phyloP scores from a whole-genome alignment of 495 filamentous ascomycete species.

The Bacidia rubella region DNA sequence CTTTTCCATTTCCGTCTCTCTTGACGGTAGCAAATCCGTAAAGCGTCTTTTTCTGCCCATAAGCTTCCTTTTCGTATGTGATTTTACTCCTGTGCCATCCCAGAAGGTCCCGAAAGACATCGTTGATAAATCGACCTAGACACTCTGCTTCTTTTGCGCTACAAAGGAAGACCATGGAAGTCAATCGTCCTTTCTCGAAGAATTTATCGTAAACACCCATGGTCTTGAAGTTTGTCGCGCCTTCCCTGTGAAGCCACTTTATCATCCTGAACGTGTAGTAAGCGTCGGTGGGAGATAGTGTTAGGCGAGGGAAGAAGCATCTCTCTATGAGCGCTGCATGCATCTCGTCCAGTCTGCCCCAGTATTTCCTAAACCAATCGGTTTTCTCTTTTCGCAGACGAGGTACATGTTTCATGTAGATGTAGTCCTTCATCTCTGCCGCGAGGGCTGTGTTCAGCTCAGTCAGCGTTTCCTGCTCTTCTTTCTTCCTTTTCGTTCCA shows the following conservation, averaged over 20 bases:
- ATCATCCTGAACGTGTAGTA: constrained; percentile 77
- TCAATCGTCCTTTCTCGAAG: constrained; percentile 66
- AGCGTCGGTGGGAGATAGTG: constrained; percentile 73
- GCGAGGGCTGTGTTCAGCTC: constrained; percentile 48
- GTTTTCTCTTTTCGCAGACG: constrained; percentile 61
- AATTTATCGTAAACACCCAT: constrained; percentile 71
- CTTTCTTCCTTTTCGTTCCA: constrained; percentile 43
- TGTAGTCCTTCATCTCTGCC: constrained; percentile 55
- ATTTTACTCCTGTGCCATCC: constrained; percentile 69
- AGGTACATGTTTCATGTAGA: constrained; percentile 49
- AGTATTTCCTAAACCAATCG: constrained; percentile 56
- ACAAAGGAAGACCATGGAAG: constrained; percentile 71
- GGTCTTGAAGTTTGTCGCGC: constrained; percentile 75
- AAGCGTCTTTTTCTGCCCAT: constrained; percentile 45
- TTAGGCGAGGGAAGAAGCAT: constrained; percentile 76
- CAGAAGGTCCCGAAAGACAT: constrained; percentile 61
- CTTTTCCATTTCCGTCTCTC: constrained; percentile 46
- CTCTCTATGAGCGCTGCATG: constrained; percentile 70
- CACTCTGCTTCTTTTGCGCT: constrained; percentile 84
- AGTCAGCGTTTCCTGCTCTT: constrained; percentile 44
- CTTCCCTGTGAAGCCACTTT: constrained; percentile 67
- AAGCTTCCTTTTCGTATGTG: constrained; percentile 69
- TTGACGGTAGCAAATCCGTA: constrained; percentile 48
- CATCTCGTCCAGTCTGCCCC: constrained; percentile 49
- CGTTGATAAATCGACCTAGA: constrained; percentile 74